Evolutionary conservation across 2,329 filamentous ascomycete species (phyloP).

Genomic region (Teratosphaeriaceae sp.): DNA sequence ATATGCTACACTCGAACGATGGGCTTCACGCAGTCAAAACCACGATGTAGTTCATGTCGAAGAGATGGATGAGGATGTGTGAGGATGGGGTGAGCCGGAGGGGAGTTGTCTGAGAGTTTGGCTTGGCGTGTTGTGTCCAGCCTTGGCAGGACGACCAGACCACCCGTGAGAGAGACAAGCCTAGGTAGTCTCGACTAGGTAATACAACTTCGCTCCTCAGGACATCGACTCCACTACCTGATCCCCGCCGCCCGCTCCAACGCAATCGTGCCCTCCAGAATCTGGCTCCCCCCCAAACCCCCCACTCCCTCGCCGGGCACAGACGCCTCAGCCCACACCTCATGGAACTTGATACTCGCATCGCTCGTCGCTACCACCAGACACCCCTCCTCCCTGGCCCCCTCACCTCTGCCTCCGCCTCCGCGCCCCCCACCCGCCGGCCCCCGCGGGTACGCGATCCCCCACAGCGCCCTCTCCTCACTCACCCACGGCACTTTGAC

Average conservation of each 20-base stretch:
- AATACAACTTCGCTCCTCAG: no score
- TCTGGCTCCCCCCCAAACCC: constrained; percentile 72
- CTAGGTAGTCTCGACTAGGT: no score
- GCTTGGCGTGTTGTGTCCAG: no score
- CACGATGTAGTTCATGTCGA: no score
- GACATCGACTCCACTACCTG: no score
- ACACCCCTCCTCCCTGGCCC: constrained; percentile 65
- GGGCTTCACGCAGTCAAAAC: no score
- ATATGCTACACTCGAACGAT: no score
- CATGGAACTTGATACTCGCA: constrained; percentile 89
- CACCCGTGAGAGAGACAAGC: no score
- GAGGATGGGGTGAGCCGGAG: no score
- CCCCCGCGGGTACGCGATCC: constrained; percentile 73
- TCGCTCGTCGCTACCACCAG: constrained; percentile 90
- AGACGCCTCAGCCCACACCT: constrained; percentile 62
- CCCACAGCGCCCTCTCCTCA: constrained; percentile 74
- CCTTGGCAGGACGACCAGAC: no score
- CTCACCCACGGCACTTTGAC: constrained; percentile 79
- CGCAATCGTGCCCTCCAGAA: constrained; percentile 42
- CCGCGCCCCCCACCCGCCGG: constrained; percentile 33
- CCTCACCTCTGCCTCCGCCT: constrained; percentile 47
- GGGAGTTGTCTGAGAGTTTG: no score
- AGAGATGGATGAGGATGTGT: no score
- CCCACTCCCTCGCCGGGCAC: constrained; percentile 43
- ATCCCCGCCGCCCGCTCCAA: constrained; percentile 1